Percentiles rank a stretch among this genome's conserved stretches.
These are phyloP conservation scores for Trebouxia sp. DNA, from an alignment of 139 green algal genomes.

Conservation along the genomic window DNA sequence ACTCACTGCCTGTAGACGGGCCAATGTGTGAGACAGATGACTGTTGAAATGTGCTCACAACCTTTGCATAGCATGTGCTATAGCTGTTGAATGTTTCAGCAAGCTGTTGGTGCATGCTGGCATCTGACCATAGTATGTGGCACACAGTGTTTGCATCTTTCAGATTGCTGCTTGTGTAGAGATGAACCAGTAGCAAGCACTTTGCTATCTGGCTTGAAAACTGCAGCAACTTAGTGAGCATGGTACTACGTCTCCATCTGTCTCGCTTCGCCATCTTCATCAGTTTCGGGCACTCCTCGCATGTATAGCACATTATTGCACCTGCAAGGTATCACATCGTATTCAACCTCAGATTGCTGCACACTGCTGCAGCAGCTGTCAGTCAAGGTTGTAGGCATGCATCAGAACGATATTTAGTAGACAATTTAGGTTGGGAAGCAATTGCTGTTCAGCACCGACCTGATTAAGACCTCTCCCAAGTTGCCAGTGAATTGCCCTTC, in stretches of 20 bases:
- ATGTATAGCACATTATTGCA: conserved; percentile 98
- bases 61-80: too few relatives aligned
- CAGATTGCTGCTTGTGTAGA: background rate
- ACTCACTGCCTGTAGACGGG: background rate
- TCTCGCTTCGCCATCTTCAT: conserved; percentile 18
- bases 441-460: conserved; percentile 44
- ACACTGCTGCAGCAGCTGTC: background rate
- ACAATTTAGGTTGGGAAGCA: background rate
- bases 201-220: conserved; percentile 1
- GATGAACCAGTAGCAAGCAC: background rate
- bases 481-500: conserved; percentile 92
- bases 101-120: too few relatives aligned
- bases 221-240: background rate
- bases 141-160: too few relatives aligned
- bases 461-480: conserved; percentile 92
- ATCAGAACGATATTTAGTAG: background rate
- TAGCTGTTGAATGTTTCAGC: too few relatives aligned
- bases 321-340: conserved; percentile 45
- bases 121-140: too few relatives aligned
- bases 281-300: conserved; percentile 70
- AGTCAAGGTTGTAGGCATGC: too few relatives aligned
- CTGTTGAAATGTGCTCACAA: too few relatives aligned
- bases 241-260: background rate
- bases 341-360: background rate
- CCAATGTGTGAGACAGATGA: background rate